Conservation (phyloP, 2,329 filamentous ascomycete species). For the Botryosphaeria dothidea region DNA sequence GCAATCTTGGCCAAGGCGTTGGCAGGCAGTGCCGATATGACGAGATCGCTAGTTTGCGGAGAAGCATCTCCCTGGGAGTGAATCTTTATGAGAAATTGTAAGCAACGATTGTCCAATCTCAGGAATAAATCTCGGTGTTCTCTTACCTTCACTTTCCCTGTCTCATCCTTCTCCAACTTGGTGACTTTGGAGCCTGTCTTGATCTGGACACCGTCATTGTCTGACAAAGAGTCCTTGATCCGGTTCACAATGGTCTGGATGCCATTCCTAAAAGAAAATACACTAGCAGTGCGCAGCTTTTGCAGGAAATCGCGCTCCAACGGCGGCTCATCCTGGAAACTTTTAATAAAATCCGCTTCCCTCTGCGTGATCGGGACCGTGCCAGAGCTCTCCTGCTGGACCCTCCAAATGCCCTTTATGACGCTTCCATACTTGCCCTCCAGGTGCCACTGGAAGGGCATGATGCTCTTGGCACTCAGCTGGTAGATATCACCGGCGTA, state of each 20-base stretch:
- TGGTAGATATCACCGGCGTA: conserved; percentile 87
- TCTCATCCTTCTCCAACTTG: conserved; percentile 36
- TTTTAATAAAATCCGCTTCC: conserved; percentile 2
- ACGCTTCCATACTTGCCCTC: conserved; percentile 49
- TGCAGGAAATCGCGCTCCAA: conserved; percentile 8
- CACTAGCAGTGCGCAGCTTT: conserved; percentile 26
- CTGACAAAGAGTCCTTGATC: conserved; percentile 29
- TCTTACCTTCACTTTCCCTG: conserved; percentile 8
- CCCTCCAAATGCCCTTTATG: conserved; percentile 29
- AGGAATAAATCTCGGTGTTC: not conserved
- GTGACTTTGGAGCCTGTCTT: conserved; percentile 46
- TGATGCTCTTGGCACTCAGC: conserved; percentile 70
- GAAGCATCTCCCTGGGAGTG: not conserved
- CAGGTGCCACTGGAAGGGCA: conserved; percentile 53
- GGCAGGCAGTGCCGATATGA: conserved; percentile 64
- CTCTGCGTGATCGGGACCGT: not conserved
- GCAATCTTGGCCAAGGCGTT: conserved; percentile 31
- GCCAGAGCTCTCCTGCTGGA: not conserved
- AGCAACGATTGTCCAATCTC: not conserved
- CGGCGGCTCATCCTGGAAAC: conserved; percentile 8
- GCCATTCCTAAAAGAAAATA: conserved; percentile 49
- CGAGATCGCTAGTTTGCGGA: conserved; percentile 51
- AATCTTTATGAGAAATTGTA: not conserved
- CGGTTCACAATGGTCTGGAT: conserved; percentile 41
- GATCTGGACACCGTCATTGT: conserved; percentile 42